A percentile compares a stretch with the other conserved stretches of the same genome.
phyloP scores from a whole-genome alignment of 2,329 filamentous ascomycete species.

The Akanthomyces dipterigenus region DNA sequence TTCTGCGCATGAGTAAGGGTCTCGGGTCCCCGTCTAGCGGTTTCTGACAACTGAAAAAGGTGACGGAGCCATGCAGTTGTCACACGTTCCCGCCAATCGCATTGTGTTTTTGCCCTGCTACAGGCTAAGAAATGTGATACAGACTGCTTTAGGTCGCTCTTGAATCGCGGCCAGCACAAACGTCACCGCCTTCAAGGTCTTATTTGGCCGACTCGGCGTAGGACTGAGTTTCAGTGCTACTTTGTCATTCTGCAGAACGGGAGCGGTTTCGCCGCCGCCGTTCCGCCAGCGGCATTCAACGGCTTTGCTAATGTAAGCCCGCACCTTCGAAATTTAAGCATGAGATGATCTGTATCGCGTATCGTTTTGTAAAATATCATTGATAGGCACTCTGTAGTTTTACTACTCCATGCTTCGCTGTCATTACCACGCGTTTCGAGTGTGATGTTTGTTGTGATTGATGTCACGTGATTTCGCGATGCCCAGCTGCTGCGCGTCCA shows the following conservation, averaged over 20 bases:
- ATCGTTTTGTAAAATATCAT: too few species aligned
- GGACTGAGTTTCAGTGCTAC: background rate
- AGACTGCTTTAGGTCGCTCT: background rate
- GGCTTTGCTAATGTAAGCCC: background rate
- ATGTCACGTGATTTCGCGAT: constrained; percentile 2
- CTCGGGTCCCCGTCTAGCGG: background rate
- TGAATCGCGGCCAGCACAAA: background rate
- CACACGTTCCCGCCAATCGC: background rate
- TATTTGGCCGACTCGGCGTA: background rate
- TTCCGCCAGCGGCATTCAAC: background rate
- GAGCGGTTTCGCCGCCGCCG: background rate
- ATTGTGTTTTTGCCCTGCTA: background rate
- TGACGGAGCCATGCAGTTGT: background rate
- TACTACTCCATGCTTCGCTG: too few species aligned
- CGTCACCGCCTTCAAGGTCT: background rate
- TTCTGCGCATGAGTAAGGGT: background rate
- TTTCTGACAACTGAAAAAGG: background rate
- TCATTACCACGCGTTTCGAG: too few species aligned
- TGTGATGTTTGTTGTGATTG: background rate
- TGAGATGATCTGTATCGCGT: too few species aligned
- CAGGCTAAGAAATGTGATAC: background rate
- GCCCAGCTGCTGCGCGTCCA: background rate
- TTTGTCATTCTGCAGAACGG: background rate
- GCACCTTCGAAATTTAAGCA: background rate
- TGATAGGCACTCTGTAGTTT: too few species aligned